These are phyloP conservation scores for Podospora pseudopauciseta DNA, from an alignment of 495 filamentous ascomycete species.

Conservation along the genomic window DNA sequence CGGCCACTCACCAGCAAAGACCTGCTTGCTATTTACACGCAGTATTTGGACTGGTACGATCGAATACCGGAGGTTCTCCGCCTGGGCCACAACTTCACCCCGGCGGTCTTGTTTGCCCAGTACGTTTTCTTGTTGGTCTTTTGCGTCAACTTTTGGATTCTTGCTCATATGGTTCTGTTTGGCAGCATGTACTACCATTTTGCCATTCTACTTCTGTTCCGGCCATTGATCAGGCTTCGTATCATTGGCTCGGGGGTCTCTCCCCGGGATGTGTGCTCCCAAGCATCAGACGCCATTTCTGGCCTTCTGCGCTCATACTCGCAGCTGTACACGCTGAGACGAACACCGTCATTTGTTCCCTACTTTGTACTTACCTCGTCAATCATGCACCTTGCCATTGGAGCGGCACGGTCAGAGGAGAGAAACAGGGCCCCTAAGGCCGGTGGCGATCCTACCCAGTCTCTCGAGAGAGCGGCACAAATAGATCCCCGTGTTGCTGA, in stretches of 20 bases:
- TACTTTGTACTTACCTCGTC: slow-evolving; percentile 57
- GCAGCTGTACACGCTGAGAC: slow-evolving; percentile 55
- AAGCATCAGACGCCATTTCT: slow-evolving; percentile 59
- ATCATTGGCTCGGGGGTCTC: slow-evolving; percentile 54
- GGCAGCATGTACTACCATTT: slow-evolving; percentile 64
- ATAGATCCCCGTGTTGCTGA: slow-evolving; percentile 34
- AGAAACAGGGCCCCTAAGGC: slow-evolving; percentile 3
- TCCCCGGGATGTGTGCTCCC: slow-evolving; percentile 59
- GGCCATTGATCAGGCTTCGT: slow-evolving; percentile 60
- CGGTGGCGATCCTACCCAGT: slow-evolving; percentile 25
- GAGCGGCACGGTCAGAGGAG: slow-evolving; percentile 27
- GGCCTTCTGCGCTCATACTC: slow-evolving; percentile 55
- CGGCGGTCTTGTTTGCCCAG: slow-evolving; percentile 61
- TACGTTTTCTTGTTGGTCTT: slow-evolving; percentile 38
- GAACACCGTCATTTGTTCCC: slow-evolving; percentile 56
- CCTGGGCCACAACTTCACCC: slow-evolving; percentile 56
- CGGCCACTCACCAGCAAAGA: slow-evolving; percentile 55
- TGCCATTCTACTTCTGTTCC: slow-evolving; percentile 60
- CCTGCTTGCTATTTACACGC: slow-evolving; percentile 53
- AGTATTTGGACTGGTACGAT: slow-evolving; percentile 61
- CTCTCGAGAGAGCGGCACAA: slow-evolving; percentile 19
- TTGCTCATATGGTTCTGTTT: not conserved
- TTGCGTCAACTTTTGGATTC: not conserved
- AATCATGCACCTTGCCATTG: slow-evolving; percentile 57
- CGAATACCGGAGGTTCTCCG: slow-evolving; percentile 55